phyloP scores from a whole-genome alignment of 768 basidiomycete species.

The Mycena maculata region DNA sequence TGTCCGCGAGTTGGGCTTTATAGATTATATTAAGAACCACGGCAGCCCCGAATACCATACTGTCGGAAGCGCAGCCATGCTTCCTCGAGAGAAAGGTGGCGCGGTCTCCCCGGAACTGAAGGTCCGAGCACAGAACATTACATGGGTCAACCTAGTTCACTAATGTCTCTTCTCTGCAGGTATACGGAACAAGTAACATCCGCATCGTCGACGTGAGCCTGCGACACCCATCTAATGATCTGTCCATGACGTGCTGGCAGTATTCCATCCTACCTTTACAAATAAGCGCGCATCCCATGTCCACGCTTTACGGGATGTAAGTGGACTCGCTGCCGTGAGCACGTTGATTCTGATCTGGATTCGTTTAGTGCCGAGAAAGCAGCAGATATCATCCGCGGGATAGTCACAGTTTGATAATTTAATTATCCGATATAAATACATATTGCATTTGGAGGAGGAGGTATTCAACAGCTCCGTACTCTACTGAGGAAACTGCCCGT shows the following conservation, averaged over 20 bases:
- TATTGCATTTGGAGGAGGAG: neutral
- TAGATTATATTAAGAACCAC: slow-evolving; percentile 31
- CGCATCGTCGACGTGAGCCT: slow-evolving; percentile 28
- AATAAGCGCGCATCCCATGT: slow-evolving; percentile 26
- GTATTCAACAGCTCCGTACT: neutral
- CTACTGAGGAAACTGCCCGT: slow-evolving; percentile 41
- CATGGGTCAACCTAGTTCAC: neutral
- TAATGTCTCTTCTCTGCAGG: neutral
- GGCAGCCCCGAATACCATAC: slow-evolving; percentile 26
- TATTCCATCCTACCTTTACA: slow-evolving; percentile 16
- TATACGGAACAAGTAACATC: slow-evolving; percentile 29
- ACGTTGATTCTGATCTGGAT: neutral
- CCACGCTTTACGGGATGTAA: slow-evolving; percentile 24
- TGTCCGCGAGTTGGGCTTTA: too few species aligned
- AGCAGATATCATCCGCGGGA: slow-evolving; percentile 23
- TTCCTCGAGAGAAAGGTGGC: slow-evolving; percentile 17
- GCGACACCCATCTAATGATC: neutral
- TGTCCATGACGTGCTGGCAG: neutral
- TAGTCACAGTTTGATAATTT: slow-evolving; percentile 15
- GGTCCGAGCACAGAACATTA: neutral
- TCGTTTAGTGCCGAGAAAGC: slow-evolving; percentile 22
- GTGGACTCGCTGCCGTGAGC: neutral
- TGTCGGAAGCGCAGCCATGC: slow-evolving; percentile 18
- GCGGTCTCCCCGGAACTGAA: slow-evolving; percentile 22
- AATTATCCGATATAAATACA: neutral